phyloP scores from a whole-genome alignment of 2,329 filamentous ascomycete genomes.

The Neonectria neomacrospora region DNA sequence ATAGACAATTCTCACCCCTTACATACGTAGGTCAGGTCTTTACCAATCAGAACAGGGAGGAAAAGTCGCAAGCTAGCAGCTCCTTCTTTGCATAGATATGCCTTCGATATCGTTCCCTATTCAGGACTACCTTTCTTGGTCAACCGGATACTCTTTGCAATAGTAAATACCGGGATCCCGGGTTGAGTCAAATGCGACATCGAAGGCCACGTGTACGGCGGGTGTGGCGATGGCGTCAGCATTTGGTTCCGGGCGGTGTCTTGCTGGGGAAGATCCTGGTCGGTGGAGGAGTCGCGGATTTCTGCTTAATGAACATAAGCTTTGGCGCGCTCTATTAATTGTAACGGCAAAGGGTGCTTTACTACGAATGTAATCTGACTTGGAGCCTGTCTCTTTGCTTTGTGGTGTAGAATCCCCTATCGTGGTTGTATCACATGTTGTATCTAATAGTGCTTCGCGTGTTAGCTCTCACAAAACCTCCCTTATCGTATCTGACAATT shows the following conservation, averaged over 20 bases:
- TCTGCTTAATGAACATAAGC: slow-evolving; percentile 59
- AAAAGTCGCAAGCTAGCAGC: neutral
- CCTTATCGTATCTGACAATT: too few relatives aligned
- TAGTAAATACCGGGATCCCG: slow-evolving; percentile 59
- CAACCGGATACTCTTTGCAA: slow-evolving; percentile 63
- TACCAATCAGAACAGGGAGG: neutral
- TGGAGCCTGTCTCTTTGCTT: too few relatives aligned
- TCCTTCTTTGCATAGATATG: slow-evolving; percentile 43
- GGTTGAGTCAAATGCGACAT: slow-evolving; percentile 60
- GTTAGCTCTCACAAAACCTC: too few relatives aligned
- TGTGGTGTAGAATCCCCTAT: too few relatives aligned
- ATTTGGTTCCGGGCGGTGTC: slow-evolving; percentile 59
- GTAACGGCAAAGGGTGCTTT: slow-evolving; percentile 35
- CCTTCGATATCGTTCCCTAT: slow-evolving; percentile 47
- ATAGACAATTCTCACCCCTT: slow-evolving; percentile 41
- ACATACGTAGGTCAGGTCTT: slow-evolving; percentile 41
- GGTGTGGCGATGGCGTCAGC: slow-evolving; percentile 60
- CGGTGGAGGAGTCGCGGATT: slow-evolving; percentile 57
- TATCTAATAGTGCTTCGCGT: too few relatives aligned
- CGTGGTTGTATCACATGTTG: too few relatives aligned
- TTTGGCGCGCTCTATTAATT: slow-evolving; percentile 51
- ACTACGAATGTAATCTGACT: slow-evolving; percentile 27
- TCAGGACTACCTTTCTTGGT: slow-evolving; percentile 52
- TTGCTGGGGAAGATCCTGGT: slow-evolving; percentile 59
- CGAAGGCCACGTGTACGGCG: slow-evolving; percentile 60